phyloP scores from a whole-genome alignment of 2,329 filamentous ascomycete genomes.

The Thelonectria discophora region DNA sequence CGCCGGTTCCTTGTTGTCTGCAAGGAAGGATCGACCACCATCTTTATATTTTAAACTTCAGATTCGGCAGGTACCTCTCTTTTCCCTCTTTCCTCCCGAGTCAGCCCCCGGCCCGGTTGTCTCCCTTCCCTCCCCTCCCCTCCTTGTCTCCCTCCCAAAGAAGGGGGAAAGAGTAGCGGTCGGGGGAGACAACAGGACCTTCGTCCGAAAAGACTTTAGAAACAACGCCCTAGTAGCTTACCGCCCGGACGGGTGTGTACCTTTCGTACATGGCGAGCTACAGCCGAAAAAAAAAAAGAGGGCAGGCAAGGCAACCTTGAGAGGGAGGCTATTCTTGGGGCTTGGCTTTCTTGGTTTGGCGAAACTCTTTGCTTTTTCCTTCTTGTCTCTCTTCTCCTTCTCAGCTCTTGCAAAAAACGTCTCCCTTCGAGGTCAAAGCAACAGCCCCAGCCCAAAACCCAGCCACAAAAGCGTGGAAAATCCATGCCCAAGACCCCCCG shows the following conservation, averaged over 20 bases:
- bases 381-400: background rate
- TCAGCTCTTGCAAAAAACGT: constrained; percentile 17
- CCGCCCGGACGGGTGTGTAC: constrained; percentile 23
- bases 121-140: too few relatives aligned
- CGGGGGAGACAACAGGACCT: constrained; percentile 38
- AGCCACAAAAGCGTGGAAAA: too few relatives aligned
- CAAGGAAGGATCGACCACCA: constrained; percentile 25
- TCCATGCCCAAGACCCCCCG: too few relatives aligned
- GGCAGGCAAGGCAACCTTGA: constrained; percentile 30
- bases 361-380: background rate
- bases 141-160: too few relatives aligned
- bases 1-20: constrained; percentile 18
- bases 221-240: too few relatives aligned
- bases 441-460: too few relatives aligned
- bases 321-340: constrained; percentile 27
- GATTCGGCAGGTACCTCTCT: background rate
- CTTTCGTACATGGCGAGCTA: constrained; percentile 21
- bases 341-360: too few relatives aligned
- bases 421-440: too few relatives aligned
- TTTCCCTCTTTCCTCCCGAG: constrained; percentile 24
- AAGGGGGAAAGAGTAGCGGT: constrained; percentile 40
- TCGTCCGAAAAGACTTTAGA: too few relatives aligned
- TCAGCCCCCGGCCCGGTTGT: constrained; percentile 26
- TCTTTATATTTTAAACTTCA: constrained; percentile 37
- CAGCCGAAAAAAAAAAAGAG: too few relatives aligned